phyloP scores from a whole-genome alignment of 2,329 filamentous ascomycete genomes.

The Hansfordia pulvinata region DNA sequence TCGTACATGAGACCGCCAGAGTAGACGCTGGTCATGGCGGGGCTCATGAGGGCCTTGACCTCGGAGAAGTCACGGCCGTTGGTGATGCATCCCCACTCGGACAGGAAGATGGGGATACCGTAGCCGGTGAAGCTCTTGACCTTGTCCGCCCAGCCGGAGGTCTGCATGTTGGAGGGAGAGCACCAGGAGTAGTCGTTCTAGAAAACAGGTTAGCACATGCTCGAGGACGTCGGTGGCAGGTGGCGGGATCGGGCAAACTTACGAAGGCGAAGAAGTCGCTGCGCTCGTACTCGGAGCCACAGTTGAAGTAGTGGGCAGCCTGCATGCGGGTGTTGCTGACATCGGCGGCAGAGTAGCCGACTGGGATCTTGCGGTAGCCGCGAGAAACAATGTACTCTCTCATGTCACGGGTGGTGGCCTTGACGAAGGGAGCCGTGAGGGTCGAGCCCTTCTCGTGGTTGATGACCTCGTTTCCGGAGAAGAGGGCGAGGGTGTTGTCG shows the following conservation, averaged over 20 bases:
- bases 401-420: constrained; percentile 67
- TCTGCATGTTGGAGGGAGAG: constrained; percentile 49
- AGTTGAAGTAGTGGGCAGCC: constrained; percentile 89
- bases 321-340: constrained; percentile 75
- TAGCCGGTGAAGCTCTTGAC: constrained; percentile 79
- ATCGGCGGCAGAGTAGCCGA: constrained; percentile 68
- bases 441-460: constrained; percentile 53
- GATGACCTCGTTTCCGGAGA: constrained; percentile 72
- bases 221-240: no score
- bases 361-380: constrained; percentile 52
- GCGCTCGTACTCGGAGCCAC: constrained; percentile 68
- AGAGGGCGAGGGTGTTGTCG: constrained; percentile 76
- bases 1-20: constrained; percentile 95
- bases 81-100: constrained; percentile 82
- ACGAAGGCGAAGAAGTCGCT: constrained; percentile 77
- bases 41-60: constrained; percentile 64
- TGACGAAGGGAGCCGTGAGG: constrained; percentile 57
- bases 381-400: constrained; percentile 53
- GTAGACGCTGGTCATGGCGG: constrained; percentile 78
- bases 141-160: constrained; percentile 76
- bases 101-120: constrained; percentile 83
- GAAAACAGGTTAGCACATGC: constrained; percentile 5
- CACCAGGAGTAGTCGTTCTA: constrained; percentile 82
- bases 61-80: constrained; percentile 75
- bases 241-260: constrained; percentile 7